phyloP scores from a whole-genome alignment of 306 rosid genomes.

The Prinsepia uniflora region DNA sequence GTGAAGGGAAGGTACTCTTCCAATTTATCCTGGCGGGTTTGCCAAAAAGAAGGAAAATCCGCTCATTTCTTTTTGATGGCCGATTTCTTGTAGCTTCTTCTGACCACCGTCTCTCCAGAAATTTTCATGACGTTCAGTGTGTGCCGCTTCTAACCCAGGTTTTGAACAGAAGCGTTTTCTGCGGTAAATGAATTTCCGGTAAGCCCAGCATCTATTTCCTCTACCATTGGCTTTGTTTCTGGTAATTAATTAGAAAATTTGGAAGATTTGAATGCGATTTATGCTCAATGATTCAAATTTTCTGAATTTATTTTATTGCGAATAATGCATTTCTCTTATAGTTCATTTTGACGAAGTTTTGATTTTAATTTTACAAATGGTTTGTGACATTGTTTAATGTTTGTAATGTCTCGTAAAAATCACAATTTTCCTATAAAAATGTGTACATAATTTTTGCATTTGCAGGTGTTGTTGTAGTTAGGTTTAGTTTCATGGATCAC shows the following conservation, averaged over 20 bases:
- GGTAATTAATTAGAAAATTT: not conserved
- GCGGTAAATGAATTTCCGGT: not conserved
- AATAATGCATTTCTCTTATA: too few relatives aligned
- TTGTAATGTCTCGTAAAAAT: not conserved
- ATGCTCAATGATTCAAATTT: not conserved
- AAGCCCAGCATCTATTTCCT: not conserved
- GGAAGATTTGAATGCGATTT: not conserved
- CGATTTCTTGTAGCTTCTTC: not conserved
- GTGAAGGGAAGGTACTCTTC: too few relatives aligned
- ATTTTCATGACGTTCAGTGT: not conserved
- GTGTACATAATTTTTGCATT: not conserved
- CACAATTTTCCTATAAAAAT: not conserved
- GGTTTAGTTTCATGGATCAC: not conserved
- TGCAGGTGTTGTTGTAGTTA: not conserved
- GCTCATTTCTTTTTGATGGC: too few relatives aligned
- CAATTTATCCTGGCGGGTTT: not conserved
- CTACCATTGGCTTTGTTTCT: not conserved
- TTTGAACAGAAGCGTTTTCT: not conserved
- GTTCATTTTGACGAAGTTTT: not conserved
- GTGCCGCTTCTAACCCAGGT: not conserved
- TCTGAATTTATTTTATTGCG: too few relatives aligned
- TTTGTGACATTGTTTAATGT: not conserved
- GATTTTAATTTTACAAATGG: not conserved
- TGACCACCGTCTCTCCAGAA: not conserved
- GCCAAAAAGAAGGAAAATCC: not conserved